Evolutionary conservation across 345 rosid species (phyloP), one percentile per base, ranked within the genome.

Genomic region (Turritis glabra): DNA sequence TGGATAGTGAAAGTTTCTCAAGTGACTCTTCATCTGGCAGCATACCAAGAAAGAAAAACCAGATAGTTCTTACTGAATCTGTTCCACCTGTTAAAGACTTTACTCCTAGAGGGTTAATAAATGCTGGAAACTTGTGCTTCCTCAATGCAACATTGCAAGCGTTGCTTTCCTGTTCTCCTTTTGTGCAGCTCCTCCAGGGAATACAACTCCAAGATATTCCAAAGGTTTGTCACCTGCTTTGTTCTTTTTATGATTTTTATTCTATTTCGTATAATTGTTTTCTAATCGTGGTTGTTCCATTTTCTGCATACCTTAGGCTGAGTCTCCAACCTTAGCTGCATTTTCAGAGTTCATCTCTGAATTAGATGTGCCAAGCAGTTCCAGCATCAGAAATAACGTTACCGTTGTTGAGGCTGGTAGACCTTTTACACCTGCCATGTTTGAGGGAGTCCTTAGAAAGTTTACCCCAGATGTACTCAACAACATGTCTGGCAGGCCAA

Each of bases 71-170:
- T 23, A 56, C 75, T 44, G 89, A 79, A 56, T 58, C 88, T 71
- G 35, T 77, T 51, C 33, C 81, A 21, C 57, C 80, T 48, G 60
- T 67, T 61, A 85, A 64, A 57, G 76, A 73, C 76, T 80, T 90
- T 27, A 73, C 80, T 35, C 97, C 97, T 2, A 90, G 91, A 64
- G 99, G 99, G 64, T 85, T 95, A 60, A 86, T 90, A 56, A 95
- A 95, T 76, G 82, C 85, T 0, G 97, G 99, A 44, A 95, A 95
- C 78, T 63, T 88, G 73, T 95, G 99, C 77, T 95, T 95, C 81
- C 97, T 92, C 54, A 95, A 87, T 77, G 86, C 99, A 8, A 89
- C 99, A 48, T 73, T 95, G 62, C 99, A 95, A 77, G 98, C 99
- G 60, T 85, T 92, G 17, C 76, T 92, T 37, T 88, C 97, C 13